A percentile compares a stretch with the other conserved stretches of the same genome.
These are phyloP conservation scores for Cladosporium sp. DNA, from an alignment of 2,329 filamentous ascomycete genomes.

Conservation along the genomic window DNA sequence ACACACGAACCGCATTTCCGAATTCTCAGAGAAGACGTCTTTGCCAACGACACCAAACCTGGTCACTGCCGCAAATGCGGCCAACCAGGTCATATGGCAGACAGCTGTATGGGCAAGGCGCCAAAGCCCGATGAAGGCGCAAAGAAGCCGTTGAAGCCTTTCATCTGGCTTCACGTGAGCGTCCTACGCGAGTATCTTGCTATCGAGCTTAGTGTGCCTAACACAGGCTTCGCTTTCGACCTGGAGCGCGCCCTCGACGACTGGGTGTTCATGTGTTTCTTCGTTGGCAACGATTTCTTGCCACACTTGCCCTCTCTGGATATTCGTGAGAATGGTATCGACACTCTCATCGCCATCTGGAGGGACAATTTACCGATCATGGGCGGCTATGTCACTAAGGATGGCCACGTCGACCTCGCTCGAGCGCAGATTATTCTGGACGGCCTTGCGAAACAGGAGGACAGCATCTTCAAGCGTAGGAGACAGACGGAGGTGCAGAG, in stretches of 20 bases:
- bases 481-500: conserved; percentile 81
- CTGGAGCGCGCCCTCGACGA: conserved; percentile 92
- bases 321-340: conserved; percentile 95
- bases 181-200: conserved; percentile 89
- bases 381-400: conserved; percentile 94
- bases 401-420: conserved; percentile 84
- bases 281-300: conserved; percentile 97
- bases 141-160: conserved; percentile 84
- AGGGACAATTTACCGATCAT: conserved; percentile 84
- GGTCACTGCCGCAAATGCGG: conserved; percentile 84
- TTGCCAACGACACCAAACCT: conserved; percentile 80
- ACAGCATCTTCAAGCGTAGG: conserved; percentile 84
- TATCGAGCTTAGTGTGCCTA: conserved; percentile 78
- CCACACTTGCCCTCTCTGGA: conserved; percentile 96
- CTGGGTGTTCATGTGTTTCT: conserved; percentile 99
- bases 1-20: conserved; percentile 98
- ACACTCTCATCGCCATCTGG: conserved; percentile 96
- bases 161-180: conserved; percentile 96
- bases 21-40: conserved; percentile 94
- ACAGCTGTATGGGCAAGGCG: conserved; percentile 79
- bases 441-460: conserved; percentile 87
- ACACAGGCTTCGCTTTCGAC: conserved; percentile 83
- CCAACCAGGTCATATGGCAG: conserved; percentile 85
- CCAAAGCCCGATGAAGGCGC: conserved; percentile 69
- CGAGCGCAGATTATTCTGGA: conserved; percentile 83